These are phyloP conservation scores for Candolleomyces efflorescens DNA, from an alignment of 768 basidiomycete species.

Conservation along the genomic window DNA sequence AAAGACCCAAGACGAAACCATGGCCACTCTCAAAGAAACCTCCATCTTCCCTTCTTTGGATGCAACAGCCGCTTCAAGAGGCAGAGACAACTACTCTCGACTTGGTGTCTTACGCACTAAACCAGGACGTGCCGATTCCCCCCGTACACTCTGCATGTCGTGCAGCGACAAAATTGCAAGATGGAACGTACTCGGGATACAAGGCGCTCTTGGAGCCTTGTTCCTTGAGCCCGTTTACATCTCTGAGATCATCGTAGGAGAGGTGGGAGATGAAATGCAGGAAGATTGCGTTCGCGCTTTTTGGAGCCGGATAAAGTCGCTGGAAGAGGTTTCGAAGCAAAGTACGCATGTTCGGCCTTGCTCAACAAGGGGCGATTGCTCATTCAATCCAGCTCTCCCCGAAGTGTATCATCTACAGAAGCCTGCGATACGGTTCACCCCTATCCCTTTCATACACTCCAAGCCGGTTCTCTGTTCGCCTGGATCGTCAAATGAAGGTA, in stretches of 20 bases:
- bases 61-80: slow-evolving; percentile 50
- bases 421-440: slow-evolving; percentile 58
- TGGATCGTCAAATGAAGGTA: slow-evolving; percentile 71
- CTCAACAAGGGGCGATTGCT: background rate
- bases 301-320: slow-evolving; percentile 25
- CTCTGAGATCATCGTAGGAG: slow-evolving; percentile 48
- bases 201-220: slow-evolving; percentile 69
- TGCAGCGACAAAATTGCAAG: slow-evolving; percentile 93
- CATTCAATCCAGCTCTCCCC: slow-evolving; percentile 36
- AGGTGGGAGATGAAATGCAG: slow-evolving; percentile 34
- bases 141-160: slow-evolving; percentile 79
- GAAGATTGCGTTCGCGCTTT: slow-evolving; percentile 71
- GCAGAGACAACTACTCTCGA: slow-evolving; percentile 74
- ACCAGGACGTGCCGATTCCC: slow-evolving; percentile 88
- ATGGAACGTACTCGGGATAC: slow-evolving; percentile 82
- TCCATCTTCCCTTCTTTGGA: slow-evolving; percentile 28
- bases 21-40: slow-evolving; percentile 66
- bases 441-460: slow-evolving; percentile 55
- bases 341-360: slow-evolving; percentile 27
- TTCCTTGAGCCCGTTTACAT: slow-evolving; percentile 64
- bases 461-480: slow-evolving; percentile 31
- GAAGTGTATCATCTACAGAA: slow-evolving; percentile 42
- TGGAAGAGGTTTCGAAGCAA: slow-evolving; percentile 27
- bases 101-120: slow-evolving; percentile 86
- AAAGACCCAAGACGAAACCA: slow-evolving; percentile 63